Percentiles rank a stretch among this genome's conserved stretches.
Evolutionary conservation across 352 stramenopile species (phyloP).

Genomic region (Phytophthora ramorum): DNA sequence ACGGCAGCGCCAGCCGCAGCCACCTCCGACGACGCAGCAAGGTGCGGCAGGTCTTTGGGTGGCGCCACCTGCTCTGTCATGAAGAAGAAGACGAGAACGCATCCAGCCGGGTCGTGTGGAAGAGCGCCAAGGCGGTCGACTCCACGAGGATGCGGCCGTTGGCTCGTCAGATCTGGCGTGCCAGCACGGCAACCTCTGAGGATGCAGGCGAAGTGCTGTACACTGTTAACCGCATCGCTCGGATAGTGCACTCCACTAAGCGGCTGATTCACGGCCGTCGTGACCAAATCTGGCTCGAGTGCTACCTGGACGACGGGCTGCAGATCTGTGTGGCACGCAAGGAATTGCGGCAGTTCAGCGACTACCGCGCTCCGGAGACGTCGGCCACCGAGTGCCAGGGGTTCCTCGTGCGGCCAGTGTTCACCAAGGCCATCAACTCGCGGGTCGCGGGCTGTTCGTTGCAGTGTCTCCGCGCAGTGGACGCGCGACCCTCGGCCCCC

Average conservation of each 20-base stretch:
- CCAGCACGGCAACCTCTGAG: slow-evolving; percentile 20
- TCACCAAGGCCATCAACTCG: slow-evolving; percentile 29
- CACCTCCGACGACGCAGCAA: slow-evolving; percentile 22
- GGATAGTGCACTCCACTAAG: slow-evolving; percentile 42
- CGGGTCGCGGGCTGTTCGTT: slow-evolving; percentile 42
- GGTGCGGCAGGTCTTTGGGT: slow-evolving; percentile 43
- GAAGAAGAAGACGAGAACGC: slow-evolving; percentile 33
- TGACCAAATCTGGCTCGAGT: slow-evolving; percentile 54
- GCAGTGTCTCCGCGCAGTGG: slow-evolving; percentile 47
- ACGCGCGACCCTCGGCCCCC: slow-evolving; percentile 22
- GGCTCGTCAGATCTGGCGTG: slow-evolving; percentile 47
- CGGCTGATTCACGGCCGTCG: slow-evolving; percentile 19
- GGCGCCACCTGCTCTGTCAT: slow-evolving; percentile 47
- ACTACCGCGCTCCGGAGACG: slow-evolving; percentile 32
- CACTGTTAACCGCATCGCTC: slow-evolving; percentile 35
- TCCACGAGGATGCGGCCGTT: slow-evolving; percentile 39
- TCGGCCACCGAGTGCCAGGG: slow-evolving; percentile 44
- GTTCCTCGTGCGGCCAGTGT: slow-evolving; percentile 49
- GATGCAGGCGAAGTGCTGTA: slow-evolving; percentile 37
- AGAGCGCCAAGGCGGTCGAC: slow-evolving; percentile 50
- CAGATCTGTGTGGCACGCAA: slow-evolving; percentile 54
- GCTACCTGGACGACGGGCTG: slow-evolving; percentile 44
- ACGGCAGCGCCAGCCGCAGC: slow-evolving; percentile 28
- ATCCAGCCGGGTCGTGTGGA: slow-evolving; percentile 46
- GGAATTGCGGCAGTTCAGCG: slow-evolving; percentile 47